A percentile compares a stretch with the other conserved stretches of the same genome.
Evolutionary conservation across 108 stramenopile species (phyloP).

Genomic region (Conticribra weissflogii): DNA sequence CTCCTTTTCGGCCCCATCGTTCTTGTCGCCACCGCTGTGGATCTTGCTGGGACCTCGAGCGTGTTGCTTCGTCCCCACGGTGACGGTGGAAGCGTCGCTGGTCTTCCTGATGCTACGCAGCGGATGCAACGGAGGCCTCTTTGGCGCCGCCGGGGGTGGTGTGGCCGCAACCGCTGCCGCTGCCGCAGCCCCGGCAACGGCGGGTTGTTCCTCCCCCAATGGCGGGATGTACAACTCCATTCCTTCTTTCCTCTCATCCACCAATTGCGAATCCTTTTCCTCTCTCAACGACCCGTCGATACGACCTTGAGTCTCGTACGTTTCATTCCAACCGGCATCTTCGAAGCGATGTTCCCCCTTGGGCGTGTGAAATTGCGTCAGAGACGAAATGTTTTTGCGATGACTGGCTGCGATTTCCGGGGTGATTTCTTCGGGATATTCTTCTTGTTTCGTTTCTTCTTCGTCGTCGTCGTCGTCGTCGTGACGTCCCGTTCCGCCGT

Average conservation of each 20-base stretch:
- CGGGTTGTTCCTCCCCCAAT: not conserved
- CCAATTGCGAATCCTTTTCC: slow-evolving; percentile 26
- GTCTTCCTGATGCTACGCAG: not conserved
- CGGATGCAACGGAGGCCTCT: not conserved
- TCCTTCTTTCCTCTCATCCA: slow-evolving; percentile 13
- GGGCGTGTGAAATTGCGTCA: not conserved
- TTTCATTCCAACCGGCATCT: slow-evolving; percentile 38
- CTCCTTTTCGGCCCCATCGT: not conserved
- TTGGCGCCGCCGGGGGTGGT: no score
- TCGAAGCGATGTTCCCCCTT: slow-evolving; percentile 29
- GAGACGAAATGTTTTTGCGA: slow-evolving; percentile 2
- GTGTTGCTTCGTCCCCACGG: no score
- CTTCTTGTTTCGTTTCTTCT: not conserved
- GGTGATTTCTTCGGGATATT: not conserved
- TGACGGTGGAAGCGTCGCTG: not conserved
- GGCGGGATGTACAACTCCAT: not conserved
- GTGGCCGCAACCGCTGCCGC: no score
- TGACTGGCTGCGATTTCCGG: slow-evolving; percentile 1
- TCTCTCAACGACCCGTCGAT: slow-evolving; percentile 41
- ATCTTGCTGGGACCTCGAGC: not conserved
- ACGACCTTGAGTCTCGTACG: slow-evolving; percentile 38
- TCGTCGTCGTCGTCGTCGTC: slow-evolving; percentile 4
- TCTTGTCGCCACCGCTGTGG: not conserved
- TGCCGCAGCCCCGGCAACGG: no score
- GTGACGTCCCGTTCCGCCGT: not conserved